phyloP scores from a whole-genome alignment of 2,329 filamentous ascomycete genomes.

The Dactylellina parvicollis region DNA sequence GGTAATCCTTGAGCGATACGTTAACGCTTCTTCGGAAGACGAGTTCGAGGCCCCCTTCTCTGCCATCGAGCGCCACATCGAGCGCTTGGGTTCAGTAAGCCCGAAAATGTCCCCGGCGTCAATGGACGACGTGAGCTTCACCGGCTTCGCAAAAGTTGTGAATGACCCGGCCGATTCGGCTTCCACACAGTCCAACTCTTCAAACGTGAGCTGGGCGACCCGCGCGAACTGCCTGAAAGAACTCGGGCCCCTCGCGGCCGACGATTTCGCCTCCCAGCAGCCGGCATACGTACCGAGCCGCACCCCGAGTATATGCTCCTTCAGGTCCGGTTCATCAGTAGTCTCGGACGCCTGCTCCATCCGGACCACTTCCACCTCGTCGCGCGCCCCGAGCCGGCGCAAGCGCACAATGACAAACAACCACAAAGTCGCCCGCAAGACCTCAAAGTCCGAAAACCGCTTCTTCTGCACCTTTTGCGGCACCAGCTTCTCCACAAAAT shows the following conservation, averaged over 20 bases:
- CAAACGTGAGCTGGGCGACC: constrained; percentile 29
- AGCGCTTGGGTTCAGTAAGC: constrained; percentile 5
- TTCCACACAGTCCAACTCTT: constrained; percentile 28
- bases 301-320: constrained; percentile 35
- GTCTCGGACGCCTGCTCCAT: constrained; percentile 40
- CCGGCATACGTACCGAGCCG: background rate
- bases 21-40: constrained; percentile 46
- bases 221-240: constrained; percentile 27
- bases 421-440: constrained; percentile 32
- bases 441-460: constrained; percentile 39
- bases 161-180: constrained; percentile 22
- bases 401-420: constrained; percentile 53
- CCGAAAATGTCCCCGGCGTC: constrained; percentile 21
- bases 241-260: constrained; percentile 15
- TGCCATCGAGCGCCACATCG: constrained; percentile 38
- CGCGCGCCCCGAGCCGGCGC: constrained; percentile 37
- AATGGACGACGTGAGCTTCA: constrained; percentile 4
- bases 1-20: constrained; percentile 46
- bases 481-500: constrained; percentile 50
- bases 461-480: constrained; percentile 53
- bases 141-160: constrained; percentile 6
- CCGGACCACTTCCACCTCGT: constrained; percentile 36
- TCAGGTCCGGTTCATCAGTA: constrained; percentile 33
- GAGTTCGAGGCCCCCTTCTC: constrained; percentile 47
- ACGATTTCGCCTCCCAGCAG: background rate